Conservation (phyloP, 2,329 filamentous ascomycete genomes). For the Penicillium sp. region DNA sequence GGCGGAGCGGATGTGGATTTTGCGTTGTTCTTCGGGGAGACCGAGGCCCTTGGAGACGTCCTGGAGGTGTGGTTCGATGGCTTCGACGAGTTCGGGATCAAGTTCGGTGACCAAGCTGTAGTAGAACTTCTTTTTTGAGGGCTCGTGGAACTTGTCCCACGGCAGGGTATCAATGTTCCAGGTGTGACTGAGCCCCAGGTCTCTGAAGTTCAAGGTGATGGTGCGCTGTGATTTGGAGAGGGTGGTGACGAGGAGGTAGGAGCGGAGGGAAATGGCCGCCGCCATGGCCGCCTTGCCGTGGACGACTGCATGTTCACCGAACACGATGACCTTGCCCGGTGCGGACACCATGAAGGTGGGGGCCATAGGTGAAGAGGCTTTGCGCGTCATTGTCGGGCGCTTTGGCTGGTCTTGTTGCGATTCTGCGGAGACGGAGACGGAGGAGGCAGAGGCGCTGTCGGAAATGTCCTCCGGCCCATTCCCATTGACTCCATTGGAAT, state of each 20-base stretch:
- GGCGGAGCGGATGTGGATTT: constrained; percentile 81
- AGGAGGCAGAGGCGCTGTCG: constrained; percentile 29
- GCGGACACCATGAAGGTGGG: constrained; percentile 97
- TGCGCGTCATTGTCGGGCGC: constrained; percentile 29
- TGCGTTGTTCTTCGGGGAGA: constrained; percentile 70
- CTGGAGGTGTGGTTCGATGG: constrained; percentile 76
- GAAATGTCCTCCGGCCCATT: constrained; percentile 22
- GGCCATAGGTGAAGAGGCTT: constrained; percentile 63
- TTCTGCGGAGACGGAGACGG: constrained; percentile 23
- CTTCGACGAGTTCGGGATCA: constrained; percentile 77
- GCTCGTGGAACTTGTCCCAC: constrained; percentile 77
- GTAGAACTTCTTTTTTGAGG: constrained; percentile 90
- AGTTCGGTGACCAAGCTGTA: constrained; percentile 84
- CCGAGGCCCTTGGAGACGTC: constrained; percentile 66
- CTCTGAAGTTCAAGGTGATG: constrained; percentile 84
- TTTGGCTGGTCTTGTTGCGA: constrained; percentile 1
- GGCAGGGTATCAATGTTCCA: constrained; percentile 94
- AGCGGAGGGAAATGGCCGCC: constrained; percentile 90
- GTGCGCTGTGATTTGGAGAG: constrained; percentile 89
- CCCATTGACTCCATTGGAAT: constrained; percentile 18
- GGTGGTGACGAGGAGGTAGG: constrained; percentile 93
- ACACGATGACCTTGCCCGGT: constrained; percentile 97
- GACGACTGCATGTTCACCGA: constrained; percentile 97
- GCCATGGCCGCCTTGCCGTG: constrained; percentile 96
- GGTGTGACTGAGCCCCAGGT: constrained; percentile 84